Conservation (phyloP, 805 yeast species). For the Saccharomycopsis oosterbeekiorum region DNA sequence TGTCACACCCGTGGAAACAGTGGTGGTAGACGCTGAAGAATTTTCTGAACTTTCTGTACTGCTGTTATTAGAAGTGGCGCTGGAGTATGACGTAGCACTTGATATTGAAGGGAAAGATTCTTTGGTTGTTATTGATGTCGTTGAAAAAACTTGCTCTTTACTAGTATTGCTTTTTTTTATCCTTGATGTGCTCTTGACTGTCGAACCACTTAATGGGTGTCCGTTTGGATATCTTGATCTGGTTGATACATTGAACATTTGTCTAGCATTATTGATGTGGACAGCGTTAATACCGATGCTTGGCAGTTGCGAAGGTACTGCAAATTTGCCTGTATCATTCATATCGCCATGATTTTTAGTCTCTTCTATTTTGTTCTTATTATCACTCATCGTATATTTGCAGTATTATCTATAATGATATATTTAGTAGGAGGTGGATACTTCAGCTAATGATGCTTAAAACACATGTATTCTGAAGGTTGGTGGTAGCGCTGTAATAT, state of each 20-base stretch:
- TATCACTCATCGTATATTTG: neutral
- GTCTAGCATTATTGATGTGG: slow-evolving; percentile 52
- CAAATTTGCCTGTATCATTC: neutral
- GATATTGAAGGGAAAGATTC: slow-evolving; percentile 3
- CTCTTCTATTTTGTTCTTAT: neutral
- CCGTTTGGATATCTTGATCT: slow-evolving; percentile 28
- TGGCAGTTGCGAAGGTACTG: neutral
- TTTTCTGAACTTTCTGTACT: neutral
- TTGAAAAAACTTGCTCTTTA: slow-evolving; percentile 1
- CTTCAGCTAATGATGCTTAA: neutral
- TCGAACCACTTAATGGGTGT: neutral
- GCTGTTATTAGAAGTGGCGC: neutral
- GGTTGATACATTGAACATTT: slow-evolving; percentile 45
- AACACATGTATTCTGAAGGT: no score
- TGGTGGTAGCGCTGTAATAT: no score
- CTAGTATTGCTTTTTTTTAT: slow-evolving; percentile 1
- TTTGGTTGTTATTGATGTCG: neutral
- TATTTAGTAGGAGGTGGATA: neutral
- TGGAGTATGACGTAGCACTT: neutral
- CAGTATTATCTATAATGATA: neutral
- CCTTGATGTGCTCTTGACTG: neutral
- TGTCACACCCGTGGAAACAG: neutral
- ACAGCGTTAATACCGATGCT: slow-evolving; percentile 42
- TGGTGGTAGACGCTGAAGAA: neutral
- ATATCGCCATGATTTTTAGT: neutral